Evolutionary conservation across 2,329 filamentous ascomycete species (phyloP), one percentile per base, ranked within the genome.

Genomic region (Sporothrix luriei): DNA sequence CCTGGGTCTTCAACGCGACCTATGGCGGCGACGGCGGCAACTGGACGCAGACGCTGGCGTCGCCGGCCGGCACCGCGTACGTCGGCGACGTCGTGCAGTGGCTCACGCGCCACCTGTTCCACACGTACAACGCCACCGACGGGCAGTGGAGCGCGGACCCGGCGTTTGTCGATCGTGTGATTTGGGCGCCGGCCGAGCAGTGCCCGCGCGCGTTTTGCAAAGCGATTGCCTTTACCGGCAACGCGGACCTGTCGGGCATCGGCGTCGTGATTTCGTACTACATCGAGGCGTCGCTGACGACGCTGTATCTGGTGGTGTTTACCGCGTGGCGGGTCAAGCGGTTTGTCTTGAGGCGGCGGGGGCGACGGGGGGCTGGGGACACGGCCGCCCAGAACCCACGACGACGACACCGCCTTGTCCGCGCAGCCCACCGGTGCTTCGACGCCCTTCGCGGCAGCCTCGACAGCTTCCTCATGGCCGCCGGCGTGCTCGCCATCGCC

Each of bases 401-500:
- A n/a, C n/a, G n/a, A 9, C 33, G 33, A 33, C 6, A 33, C 7
- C 26, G 68, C 4, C 33, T 46, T 5, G 19, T 10, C 24, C n/a
- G 52, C 3, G 48, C 66, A 6, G n/a, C 46, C 24, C 68, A 71
- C 33, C 73, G 76, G 3, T 70, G 75, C 24, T 71, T 76, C 24
- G 75, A 76, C 68, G 73, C 74, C 9, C 73, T 75, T n/a, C 72
- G 73, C 16, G 71, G 73, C 57, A 72, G 72, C n/a, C 66, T 77
- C 5, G 72, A 72, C 74, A 43, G 76, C 78, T 70, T 74, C 40
- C 40, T 74, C 4, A 68, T 62, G 24, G 62, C 59, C 16, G 65
- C 72, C 19, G 69, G 68, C 66, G 59, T 74, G 38, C 67, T 75
- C 2, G 68, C 69, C 52, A 29, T 72, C 16, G 65, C 71, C 38